Conservation (phyloP, 2,329 filamentous ascomycete genomes). For the Pseudophaeomoniella oleicola region DNA sequence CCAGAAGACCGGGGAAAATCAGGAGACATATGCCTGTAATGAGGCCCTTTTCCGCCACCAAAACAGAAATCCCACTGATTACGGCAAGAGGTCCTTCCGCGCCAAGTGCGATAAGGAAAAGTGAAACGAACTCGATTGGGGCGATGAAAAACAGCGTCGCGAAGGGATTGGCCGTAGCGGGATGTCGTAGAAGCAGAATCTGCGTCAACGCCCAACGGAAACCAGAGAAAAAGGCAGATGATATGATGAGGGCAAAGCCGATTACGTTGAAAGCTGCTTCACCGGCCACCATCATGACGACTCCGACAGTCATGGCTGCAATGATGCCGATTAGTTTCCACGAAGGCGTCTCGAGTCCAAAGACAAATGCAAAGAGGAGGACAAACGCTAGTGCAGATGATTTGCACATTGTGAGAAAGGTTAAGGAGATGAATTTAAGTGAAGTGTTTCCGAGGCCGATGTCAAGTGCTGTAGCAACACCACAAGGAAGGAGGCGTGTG, state of each 20-base stretch:
- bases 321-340: constrained; percentile 79
- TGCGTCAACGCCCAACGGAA: constrained; percentile 99
- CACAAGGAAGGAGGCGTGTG: constrained; percentile 81
- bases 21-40: constrained; percentile 56
- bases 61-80: constrained; percentile 45
- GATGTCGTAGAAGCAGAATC: constrained; percentile 83
- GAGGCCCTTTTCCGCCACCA: constrained; percentile 54
- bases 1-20: constrained; percentile 77
- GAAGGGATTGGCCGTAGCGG: constrained; percentile 90
- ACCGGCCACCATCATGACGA: constrained; percentile 96
- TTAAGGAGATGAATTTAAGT: constrained; percentile 87
- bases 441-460: constrained; percentile 94
- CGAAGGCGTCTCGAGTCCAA: constrained; percentile 78
- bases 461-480: constrained; percentile 81
- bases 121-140: constrained; percentile 81
- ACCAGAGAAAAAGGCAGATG: constrained; percentile 84
- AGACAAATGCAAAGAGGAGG: constrained; percentile 84
- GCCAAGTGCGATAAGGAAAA: constrained; percentile 67
- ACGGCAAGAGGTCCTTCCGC: constrained; percentile 68
- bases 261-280: constrained; percentile 78
- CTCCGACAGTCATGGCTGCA: constrained; percentile 76
- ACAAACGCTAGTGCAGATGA: constrained; percentile 93
- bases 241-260: constrained; percentile 85
- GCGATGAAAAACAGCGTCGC: constrained; percentile 96
- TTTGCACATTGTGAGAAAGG: constrained; percentile 99